These are phyloP conservation scores for Sclerospora graminicola DNA, from an alignment of 352 stramenopile species.

Conservation along the genomic window DNA sequence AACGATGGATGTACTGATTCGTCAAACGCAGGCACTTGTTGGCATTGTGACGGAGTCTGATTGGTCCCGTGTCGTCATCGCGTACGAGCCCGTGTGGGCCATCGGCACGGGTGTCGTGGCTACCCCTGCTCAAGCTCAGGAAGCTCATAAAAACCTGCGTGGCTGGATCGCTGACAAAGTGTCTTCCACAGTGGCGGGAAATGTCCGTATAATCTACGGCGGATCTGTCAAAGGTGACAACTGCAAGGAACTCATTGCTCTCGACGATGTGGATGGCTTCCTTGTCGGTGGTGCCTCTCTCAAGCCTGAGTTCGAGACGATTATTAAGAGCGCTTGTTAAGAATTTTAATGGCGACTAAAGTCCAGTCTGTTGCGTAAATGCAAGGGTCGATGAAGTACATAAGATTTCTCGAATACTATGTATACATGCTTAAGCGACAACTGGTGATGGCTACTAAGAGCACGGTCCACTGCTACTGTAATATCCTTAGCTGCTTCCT, in stretches of 20 bases:
- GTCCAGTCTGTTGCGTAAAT: no score
- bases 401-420: no score
- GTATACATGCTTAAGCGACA: no score
- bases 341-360: background rate
- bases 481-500: no score
- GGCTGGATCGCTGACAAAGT: slow-evolving; percentile 51
- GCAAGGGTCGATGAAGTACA: no score
- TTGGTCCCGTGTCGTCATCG: slow-evolving; percentile 81
- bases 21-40: slow-evolving; percentile 88
- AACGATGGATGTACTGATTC: slow-evolving; percentile 83
- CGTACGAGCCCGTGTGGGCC: slow-evolving; percentile 93
- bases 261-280: slow-evolving; percentile 81
- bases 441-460: no score
- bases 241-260: slow-evolving; percentile 69
- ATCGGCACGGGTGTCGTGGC: slow-evolving; percentile 92
- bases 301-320: slow-evolving; percentile 86
- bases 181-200: slow-evolving; percentile 38
- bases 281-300: slow-evolving; percentile 85
- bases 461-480: no score
- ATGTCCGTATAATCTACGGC: slow-evolving; percentile 78
- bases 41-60: slow-evolving; percentile 71
- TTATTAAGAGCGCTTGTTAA: slow-evolving; percentile 41
- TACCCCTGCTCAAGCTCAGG: slow-evolving; percentile 89
- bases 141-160: slow-evolving; percentile 70
- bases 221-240: slow-evolving; percentile 84